Evolutionary conservation across 1,139 yeast genomes (phyloP).

Genomic region (Sugiyamaella grinbergsii): DNA sequence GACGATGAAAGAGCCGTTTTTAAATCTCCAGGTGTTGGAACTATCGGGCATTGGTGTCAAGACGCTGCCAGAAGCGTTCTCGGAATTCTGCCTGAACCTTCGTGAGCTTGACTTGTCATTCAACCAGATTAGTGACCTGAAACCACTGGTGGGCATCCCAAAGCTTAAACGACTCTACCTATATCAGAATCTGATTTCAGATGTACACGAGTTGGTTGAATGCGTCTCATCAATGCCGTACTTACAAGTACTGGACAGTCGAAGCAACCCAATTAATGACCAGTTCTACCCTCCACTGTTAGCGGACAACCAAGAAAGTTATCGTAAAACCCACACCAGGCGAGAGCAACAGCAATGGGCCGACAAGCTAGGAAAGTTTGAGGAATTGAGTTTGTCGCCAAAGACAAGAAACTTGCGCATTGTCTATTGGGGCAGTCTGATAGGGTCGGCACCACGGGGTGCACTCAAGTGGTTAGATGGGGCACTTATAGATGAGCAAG

Average conservation of each 20-base stretch:
- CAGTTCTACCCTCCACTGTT: constrained; percentile 36
- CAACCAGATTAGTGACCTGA: constrained; percentile 36
- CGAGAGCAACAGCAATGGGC: constrained; percentile 31
- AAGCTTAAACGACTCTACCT: constrained; percentile 38
- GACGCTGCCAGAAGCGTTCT: constrained; percentile 36
- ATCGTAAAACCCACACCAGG: constrained; percentile 27
- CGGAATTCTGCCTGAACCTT: constrained; percentile 36
- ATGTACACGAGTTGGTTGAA: constrained; percentile 31
- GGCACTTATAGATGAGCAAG: constrained; percentile 23
- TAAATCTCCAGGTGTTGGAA: constrained; percentile 41
- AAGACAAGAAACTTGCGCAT: constrained; percentile 6
- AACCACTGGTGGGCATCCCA: constrained; percentile 36
- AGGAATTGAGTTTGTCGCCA: constrained; percentile 4
- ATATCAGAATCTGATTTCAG: constrained; percentile 36
- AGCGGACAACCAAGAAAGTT: constrained; percentile 25
- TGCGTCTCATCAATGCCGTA: constrained; percentile 31
- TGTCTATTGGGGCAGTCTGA: constrained; percentile 14
- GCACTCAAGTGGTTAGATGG: constrained; percentile 33
- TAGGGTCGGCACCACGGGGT: constrained; percentile 16
- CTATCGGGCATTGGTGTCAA: constrained; percentile 36
- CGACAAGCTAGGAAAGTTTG: constrained; percentile 28
- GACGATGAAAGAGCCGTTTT: constrained; percentile 36
- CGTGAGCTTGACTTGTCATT: constrained; percentile 42
- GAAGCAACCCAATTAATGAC: constrained; percentile 40
- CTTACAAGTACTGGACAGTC: constrained; percentile 38